Percentiles rank a stretch among this genome's conserved stretches.
phyloP scores from a whole-genome alignment of 1,284 basidiomycete species.

The Cutaneotrichosporon cutaneum region DNA sequence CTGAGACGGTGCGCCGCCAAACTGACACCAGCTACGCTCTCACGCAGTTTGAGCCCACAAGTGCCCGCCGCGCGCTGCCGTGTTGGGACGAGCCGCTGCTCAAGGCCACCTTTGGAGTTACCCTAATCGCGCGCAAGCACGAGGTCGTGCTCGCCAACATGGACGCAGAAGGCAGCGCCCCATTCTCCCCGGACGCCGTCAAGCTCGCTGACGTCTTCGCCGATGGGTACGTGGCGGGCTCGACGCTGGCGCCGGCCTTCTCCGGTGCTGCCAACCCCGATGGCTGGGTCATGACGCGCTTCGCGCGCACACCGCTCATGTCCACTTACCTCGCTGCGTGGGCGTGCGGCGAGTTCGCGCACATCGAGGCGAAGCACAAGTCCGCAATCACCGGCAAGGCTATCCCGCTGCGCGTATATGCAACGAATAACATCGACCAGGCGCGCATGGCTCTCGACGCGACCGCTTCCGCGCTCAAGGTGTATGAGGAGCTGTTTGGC shows the following conservation, averaged over 20 bases:
- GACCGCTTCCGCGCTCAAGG: slow-evolving; percentile 76
- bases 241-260: slow-evolving; percentile 34
- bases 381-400: slow-evolving; percentile 78
- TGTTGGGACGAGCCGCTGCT: slow-evolving; percentile 89
- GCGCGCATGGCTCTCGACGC: slow-evolving; percentile 74
- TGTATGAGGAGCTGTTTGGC: slow-evolving; percentile 89
- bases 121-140: slow-evolving; percentile 71
- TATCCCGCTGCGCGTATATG: slow-evolving; percentile 82
- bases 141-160: slow-evolving; percentile 77
- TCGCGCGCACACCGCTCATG: slow-evolving; percentile 76
- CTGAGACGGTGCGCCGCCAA: too few relatives aligned
- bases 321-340: slow-evolving; percentile 89
- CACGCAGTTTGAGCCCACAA: slow-evolving; percentile 81
- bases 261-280: slow-evolving; percentile 23
- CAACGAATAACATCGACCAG: slow-evolving; percentile 80
- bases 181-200: slow-evolving; percentile 41
- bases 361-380: slow-evolving; percentile 71
- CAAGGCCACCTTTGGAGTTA: slow-evolving; percentile 81
- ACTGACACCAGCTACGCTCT: slow-evolving; percentile 61
- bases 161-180: slow-evolving; percentile 63
- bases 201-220: slow-evolving; percentile 35
- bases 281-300: slow-evolving; percentile 76
- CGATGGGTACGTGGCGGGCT: slow-evolving; percentile 47
- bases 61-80: slow-evolving; percentile 77
- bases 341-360: slow-evolving; percentile 78